Evolutionary conservation across 345 rosid species (phyloP), one percentile per base, ranked within the genome.

Genomic region (Pistacia integerrima): DNA sequence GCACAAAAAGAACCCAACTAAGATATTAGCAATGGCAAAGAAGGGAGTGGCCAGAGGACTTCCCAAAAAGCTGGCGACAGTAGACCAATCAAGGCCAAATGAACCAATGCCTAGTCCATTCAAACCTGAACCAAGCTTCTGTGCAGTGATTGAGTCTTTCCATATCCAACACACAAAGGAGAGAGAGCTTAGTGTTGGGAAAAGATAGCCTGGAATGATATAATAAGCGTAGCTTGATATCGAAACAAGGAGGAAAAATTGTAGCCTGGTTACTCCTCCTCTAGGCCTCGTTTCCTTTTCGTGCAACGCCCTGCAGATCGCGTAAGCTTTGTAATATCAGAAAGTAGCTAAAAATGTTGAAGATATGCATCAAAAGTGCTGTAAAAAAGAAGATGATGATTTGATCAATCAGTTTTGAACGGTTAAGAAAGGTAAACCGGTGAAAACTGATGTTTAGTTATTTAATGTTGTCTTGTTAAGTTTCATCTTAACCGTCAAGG

Each of bases 221-320:
- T 84, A 82, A 74, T 84, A 84, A 9, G 85, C 68, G 49, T 82
- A 88, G 78, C 86, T 82, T 4, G 73, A 52, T 17, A 75, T 30
- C n/a, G 84, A 77, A 30, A 79, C 84, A n/a, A 72, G 33, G 25
- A 80, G 13, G 66, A 88, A 76, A 72, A 88, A 86, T 41, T 86
- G 87, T 41, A 85, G 81, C 74, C 93, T 80, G 22, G 79, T 81
- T 5, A 64, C 71, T 55, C 79, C 79, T 58, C 83, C 82, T 33
- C 69, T 82, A 1, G 22, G 11, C 52, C 90, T 80, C 44, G 25
- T 77, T 30, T 83, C 90, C 44, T 66, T 78, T 38, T 87, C 87
- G 70, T 85, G 88, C 58, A 87, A 83, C 67, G 93, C 88, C 84
- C 94, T 91, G 87, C 69, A 44, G 76, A 56, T 12, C 46, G 46